A percentile compares a stretch with the other conserved stretches of the same genome.
Conservation (phyloP, 208 protist species). For the Leishmania gerbilli region DNA sequence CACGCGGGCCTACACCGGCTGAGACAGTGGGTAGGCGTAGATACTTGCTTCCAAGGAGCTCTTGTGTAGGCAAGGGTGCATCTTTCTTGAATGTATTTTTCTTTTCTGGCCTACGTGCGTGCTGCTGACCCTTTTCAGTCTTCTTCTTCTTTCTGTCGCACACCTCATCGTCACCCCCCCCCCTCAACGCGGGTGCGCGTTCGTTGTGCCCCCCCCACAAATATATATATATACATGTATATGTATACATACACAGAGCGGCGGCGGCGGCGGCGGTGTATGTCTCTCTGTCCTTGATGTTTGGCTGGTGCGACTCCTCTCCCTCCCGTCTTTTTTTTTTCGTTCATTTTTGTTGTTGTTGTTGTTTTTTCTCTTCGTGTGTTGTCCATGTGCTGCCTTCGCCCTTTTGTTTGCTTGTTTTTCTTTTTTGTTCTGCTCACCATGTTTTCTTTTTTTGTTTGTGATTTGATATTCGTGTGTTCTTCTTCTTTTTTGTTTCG, state of each 20-base stretch:
- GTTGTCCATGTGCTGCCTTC: background rate
- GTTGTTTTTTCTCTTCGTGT: no score
- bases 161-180: background rate
- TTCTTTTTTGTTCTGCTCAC: background rate
- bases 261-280: background rate
- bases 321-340: background rate
- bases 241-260: no score
- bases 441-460: background rate
- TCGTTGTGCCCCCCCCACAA: background rate
- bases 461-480: background rate
- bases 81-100: background rate
- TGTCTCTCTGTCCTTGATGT: background rate
- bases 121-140: background rate
- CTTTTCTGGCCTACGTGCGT: background rate
- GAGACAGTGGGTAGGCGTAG: background rate
- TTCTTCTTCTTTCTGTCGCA: background rate
- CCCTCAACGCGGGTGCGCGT: background rate
- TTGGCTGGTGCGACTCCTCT: background rate
- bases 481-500: background rate
- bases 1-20: constrained; percentile 35
- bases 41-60: background rate
- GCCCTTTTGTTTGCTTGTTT: background rate
- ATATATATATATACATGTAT: background rate
- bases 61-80: background rate
- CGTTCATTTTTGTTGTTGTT: background rate